A percentile compares a stretch with the other conserved stretches of the same genome.
phyloP scores from a whole-genome alignment of 768 basidiomycete species.

The Neoboletus magnificus region DNA sequence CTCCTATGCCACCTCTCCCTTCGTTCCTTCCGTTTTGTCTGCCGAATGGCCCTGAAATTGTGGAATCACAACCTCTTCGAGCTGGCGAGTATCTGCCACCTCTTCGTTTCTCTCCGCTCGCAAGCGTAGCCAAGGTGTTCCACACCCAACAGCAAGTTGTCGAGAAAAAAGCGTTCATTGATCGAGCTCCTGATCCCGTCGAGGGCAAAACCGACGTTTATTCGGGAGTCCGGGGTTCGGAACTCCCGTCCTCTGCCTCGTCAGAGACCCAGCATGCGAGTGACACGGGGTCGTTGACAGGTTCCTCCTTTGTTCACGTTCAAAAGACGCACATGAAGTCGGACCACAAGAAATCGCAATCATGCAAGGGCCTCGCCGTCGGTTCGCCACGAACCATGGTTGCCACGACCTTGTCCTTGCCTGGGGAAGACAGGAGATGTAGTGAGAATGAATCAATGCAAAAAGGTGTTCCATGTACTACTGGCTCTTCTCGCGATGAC shows the following conservation, averaged over 20 bases:
- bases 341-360: constrained; percentile 10
- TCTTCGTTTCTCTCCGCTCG: constrained; percentile 21
- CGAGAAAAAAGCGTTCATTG: not conserved
- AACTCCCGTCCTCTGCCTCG: not conserved
- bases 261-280: not conserved
- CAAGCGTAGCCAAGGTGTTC: constrained; percentile 5
- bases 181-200: not conserved
- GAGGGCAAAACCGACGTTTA: not conserved
- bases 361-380: constrained; percentile 9
- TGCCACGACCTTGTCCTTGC: not conserved
- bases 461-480: not conserved
- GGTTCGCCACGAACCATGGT: not conserved
- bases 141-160: not conserved
- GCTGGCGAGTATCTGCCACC: constrained; percentile 11
- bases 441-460: not conserved
- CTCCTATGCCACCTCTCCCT: constrained; percentile 24
- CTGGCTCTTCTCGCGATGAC: not conserved
- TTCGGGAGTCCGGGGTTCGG: not conserved
- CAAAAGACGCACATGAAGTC: not conserved
- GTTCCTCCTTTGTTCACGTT: not conserved
- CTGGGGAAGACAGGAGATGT: not conserved
- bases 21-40: constrained; percentile 8
- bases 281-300: not conserved
- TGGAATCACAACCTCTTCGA: not conserved
- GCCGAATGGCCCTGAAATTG: not conserved